phyloP scores from a whole-genome alignment of 768 basidiomycete genomes.

The Paxillus ammoniavirescens region DNA sequence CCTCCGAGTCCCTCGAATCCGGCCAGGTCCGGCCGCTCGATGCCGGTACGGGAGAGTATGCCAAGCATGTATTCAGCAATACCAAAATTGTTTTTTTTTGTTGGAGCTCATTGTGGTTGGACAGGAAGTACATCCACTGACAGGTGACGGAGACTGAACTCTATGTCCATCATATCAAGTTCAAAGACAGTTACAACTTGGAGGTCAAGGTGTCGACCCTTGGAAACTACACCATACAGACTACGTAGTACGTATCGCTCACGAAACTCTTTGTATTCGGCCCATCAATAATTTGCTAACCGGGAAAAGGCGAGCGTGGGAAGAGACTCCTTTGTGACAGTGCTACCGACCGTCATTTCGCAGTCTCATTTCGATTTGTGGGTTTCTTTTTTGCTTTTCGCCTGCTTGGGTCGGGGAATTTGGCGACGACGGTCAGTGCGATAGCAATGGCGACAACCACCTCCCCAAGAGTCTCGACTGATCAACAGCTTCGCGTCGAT shows the following conservation, averaged over 20 bases:
- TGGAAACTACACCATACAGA: too few species aligned
- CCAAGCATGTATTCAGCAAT: too few species aligned
- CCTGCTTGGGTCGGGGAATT: slow-evolving; percentile 6
- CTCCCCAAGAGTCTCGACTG: slow-evolving; percentile 17
- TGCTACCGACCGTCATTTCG: slow-evolving; percentile 9
- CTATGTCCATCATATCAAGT: not conserved
- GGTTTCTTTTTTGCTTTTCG: slow-evolving; percentile 19
- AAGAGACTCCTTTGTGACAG: slow-evolving; percentile 16
- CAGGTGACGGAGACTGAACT: slow-evolving; percentile 8
- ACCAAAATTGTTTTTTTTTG: not conserved
- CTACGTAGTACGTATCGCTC: too few species aligned
- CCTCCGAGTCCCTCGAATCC: too few species aligned
- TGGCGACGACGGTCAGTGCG: slow-evolving; percentile 16
- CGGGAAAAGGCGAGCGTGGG: slow-evolving; percentile 16
- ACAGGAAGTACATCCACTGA: not conserved
- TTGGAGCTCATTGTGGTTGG: not conserved
- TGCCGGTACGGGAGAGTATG: too few species aligned
- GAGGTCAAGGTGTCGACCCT: not conserved
- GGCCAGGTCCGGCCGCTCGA: too few species aligned
- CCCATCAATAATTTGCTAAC: not conserved
- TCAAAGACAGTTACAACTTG: not conserved
- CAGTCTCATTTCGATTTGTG: slow-evolving; percentile 14
- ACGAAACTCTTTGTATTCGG: not conserved
- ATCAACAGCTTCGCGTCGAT: slow-evolving; percentile 7
- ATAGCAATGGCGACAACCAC: slow-evolving; percentile 18